Evolutionary conservation across 2,329 filamentous ascomycete species (phyloP), one percentile per base, ranked within the genome.

Genomic region (Colletotrichum graminicola): DNA sequence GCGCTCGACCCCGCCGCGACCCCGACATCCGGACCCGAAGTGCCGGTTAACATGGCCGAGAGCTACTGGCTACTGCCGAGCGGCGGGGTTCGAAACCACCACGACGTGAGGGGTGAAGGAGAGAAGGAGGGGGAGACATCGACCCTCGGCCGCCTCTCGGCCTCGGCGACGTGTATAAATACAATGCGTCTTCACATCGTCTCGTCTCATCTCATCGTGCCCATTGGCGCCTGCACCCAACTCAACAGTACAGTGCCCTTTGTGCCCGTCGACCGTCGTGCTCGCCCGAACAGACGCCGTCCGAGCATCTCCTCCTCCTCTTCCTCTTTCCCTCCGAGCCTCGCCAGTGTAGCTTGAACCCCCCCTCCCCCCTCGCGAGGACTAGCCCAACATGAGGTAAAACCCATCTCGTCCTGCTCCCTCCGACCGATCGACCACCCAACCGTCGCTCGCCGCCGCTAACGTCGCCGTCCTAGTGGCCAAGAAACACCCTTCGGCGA

Each of bases 11-110:
- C 49, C n/a, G 54, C 8, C 54, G 21, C 16, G 32, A 62, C 51
- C 32, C 67, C 64, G 57, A 64, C n/a, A 49, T 51, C 65, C 68
- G 68, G 68, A 16, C 41, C 68, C 68, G 68, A 71, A 63, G n/a
- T 68, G 68, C 68, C 65, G 68, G 59, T 51, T 23, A 29, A 21
- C 65, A n/a, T 59, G 43, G 57, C 68, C 68, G 65, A 63, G 45
- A 57, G 10, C 57, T 23, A 49, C 65, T 68, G 59, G 10, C 57
- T 23, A 49, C 65, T 68, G 59, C 52, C 64, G 68, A 11, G 29
- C 64, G 68, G 64, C 64, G 64, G 59, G 68, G 68, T 45, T 47
- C 56, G 45, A 41, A 51, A 49, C 51, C 51, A 36, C 34, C 34
- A 11, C 34, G 10, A 41, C 16, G 39, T 59, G 64, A 55, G 43